These are phyloP conservation scores for Mycocentrospora acerina DNA, from an alignment of 2,329 filamentous ascomycete species.

Conservation along the genomic window DNA sequence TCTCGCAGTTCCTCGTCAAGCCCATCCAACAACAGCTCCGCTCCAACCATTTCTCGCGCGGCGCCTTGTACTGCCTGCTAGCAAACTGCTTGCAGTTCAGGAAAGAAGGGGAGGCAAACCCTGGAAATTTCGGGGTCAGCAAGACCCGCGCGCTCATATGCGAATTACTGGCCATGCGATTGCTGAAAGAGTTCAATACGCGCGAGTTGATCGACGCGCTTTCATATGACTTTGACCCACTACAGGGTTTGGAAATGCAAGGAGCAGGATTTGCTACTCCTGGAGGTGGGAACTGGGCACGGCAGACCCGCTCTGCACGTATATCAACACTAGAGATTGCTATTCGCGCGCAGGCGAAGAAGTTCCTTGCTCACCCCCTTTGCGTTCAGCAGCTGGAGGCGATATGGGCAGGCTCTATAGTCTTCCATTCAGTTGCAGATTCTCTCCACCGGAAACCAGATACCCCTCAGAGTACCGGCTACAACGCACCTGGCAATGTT, in stretches of 20 bases:
- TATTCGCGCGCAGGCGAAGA: constrained; percentile 88
- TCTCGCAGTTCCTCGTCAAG: constrained; percentile 93
- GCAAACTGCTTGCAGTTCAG: constrained; percentile 91
- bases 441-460: constrained; percentile 69
- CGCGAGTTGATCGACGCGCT: constrained; percentile 90
- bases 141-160: constrained; percentile 84
- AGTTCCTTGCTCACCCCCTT: constrained; percentile 86
- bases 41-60: constrained; percentile 78
- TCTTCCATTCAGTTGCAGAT: constrained; percentile 88
- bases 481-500: constrained; percentile 23
- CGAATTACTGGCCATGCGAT: constrained; percentile 84
- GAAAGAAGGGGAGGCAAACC: constrained; percentile 80
- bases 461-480: constrained; percentile 24
- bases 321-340: constrained; percentile 92
- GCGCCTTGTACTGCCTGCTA: constrained; percentile 85
- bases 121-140: constrained; percentile 80
- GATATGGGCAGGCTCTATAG: constrained; percentile 94
- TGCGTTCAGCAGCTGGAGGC: constrained; percentile 95
- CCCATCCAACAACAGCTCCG: constrained; percentile 91
- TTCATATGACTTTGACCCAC: constrained; percentile 91
- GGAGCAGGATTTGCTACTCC: constrained; percentile 31
- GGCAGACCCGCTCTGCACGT: constrained; percentile 61
- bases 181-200: constrained; percentile 86
- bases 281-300: constrained; percentile 25
- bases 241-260: constrained; percentile 71